A percentile compares a stretch with the other conserved stretches of the same genome.
These are phyloP conservation scores for Trichoderma sp. DNA, from an alignment of 2,329 filamentous ascomycete species.

Conservation along the genomic window DNA sequence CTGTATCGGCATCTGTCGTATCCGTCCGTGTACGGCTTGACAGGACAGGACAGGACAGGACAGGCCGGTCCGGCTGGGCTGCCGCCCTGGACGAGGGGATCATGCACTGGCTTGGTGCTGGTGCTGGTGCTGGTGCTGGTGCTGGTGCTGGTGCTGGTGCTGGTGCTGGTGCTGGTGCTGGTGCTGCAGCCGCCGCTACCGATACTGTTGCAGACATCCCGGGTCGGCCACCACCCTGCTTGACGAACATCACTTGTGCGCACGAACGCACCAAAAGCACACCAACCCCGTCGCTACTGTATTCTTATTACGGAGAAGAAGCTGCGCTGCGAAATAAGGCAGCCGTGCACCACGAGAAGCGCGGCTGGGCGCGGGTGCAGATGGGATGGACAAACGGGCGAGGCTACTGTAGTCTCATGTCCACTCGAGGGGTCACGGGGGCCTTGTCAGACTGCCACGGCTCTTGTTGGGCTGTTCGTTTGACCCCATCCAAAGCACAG, in stretches of 20 bases:
- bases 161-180: not conserved
- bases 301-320: not conserved
- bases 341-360: not conserved
- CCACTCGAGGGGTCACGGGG: conserved; percentile 27
- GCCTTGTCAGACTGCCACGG: conserved; percentile 24
- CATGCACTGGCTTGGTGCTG: conserved; percentile 9
- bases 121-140: not conserved
- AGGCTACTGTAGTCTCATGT: conserved; percentile 8
- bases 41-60: not conserved
- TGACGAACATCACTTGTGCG: not conserved
- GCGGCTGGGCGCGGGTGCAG: conserved; percentile 12
- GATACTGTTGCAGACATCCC: conserved; percentile 12
- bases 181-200: conserved; percentile 18
- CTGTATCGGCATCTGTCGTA: no score
- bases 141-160: not conserved
- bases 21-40: not conserved
- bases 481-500: conserved; percentile 13
- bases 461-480: conserved; percentile 3
- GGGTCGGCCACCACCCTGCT: not conserved
- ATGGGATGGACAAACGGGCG: conserved; percentile 8
- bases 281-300: no score
- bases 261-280: conserved; percentile 6
- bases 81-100: conserved; percentile 4
- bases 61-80: not conserved
- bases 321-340: not conserved